These are phyloP conservation scores for Lepidium didymum DNA, from an alignment of 345 rosid genomes.

Conservation along the genomic window DNA sequence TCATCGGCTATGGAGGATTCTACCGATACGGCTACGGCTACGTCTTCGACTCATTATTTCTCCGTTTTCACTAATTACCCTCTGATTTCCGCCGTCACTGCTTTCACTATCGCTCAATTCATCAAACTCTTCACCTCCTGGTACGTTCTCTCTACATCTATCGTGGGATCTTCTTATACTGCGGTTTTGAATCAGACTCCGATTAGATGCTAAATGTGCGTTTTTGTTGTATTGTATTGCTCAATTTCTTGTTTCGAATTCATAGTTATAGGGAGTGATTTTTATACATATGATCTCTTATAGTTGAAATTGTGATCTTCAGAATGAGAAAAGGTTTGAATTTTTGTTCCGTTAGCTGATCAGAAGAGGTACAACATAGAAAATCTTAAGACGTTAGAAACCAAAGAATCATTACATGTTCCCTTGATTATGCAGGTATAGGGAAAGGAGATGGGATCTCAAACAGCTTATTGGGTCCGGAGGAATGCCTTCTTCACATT, in stretches of 20 bases:
- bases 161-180: neutral
- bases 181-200: neutral
- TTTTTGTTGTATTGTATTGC: neutral
- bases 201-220: neutral
- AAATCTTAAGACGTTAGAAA: neutral
- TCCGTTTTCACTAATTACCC: conserved; percentile 56
- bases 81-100: conserved; percentile 51
- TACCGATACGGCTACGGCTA: conserved; percentile 1
- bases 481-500: conserved; percentile 98
- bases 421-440: conserved; percentile 44
- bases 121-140: conserved; percentile 70
- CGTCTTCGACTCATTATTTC: conserved; percentile 31
- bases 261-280: neutral
- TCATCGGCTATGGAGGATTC: conserved; percentile 32
- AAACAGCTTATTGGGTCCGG: conserved; percentile 84
- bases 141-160: conserved; percentile 28
- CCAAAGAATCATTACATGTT: no score
- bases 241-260: neutral
- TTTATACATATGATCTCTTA: neutral
- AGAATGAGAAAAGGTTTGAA: neutral
- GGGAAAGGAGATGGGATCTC: conserved; percentile 62
- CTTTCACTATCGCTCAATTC: conserved; percentile 63
- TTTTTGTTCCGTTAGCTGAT: neutral
- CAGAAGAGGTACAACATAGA: neutral
- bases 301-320: neutral